phyloP scores from a whole-genome alignment of 345 rosid species.

The Ceriops zippeliana region DNA sequence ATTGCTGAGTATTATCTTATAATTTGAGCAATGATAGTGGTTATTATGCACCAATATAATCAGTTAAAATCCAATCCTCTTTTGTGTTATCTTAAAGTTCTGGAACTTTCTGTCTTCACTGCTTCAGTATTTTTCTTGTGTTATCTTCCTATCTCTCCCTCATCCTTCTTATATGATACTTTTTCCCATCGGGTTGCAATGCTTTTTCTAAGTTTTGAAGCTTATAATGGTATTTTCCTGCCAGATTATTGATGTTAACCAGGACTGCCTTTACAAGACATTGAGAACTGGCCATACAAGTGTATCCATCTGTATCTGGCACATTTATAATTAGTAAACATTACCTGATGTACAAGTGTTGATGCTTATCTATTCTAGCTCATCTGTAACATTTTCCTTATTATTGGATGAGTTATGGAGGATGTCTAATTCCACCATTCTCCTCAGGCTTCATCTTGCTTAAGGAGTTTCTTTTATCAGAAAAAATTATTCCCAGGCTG shows the following conservation, averaged over 20 bases:
- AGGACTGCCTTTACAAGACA: conserved; percentile 67
- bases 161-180: not conserved
- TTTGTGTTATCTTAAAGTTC: not conserved
- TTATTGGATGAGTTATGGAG: no score
- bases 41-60: not conserved
- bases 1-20: not conserved
- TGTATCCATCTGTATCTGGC: conserved; percentile 50
- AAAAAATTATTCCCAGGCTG: no score
- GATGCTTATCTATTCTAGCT: no score
- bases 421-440: no score
- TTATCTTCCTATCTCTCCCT: not conserved
- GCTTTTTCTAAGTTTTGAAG: conserved; percentile 1
- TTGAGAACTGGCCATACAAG: conserved; percentile 83
- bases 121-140: no score
- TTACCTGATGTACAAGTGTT: not conserved
- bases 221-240: conserved; percentile 17
- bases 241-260: conserved; percentile 79
- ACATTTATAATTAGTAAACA: not conserved
- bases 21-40: not conserved
- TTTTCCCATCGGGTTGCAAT: not conserved
- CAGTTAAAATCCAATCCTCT: not conserved
- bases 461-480: no score
- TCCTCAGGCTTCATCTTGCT: no score
- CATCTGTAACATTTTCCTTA: no score
- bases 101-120: no score